Evolutionary conservation across 352 stramenopile species (phyloP), one percentile per base, ranked within the genome.

Genomic region (Phytophthora nicotianae): DNA sequence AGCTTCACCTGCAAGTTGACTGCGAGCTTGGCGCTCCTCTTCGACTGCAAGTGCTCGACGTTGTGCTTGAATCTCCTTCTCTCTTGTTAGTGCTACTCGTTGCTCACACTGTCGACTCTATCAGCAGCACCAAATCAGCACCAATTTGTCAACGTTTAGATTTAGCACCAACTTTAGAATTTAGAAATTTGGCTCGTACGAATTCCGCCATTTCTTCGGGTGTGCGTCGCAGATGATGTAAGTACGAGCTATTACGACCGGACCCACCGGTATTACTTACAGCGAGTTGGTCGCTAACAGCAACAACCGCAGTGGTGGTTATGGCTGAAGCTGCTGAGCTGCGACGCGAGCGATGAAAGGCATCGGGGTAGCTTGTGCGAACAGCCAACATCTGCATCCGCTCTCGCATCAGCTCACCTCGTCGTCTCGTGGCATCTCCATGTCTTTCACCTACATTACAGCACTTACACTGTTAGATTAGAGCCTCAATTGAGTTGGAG

Each of bases 31-130:
- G 19, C 71, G 66, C 38, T 86, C 68, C 16, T 75, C 58, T 24
- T 86, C 62, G 8, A 68, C 17, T 9, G 70, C 66, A 49, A 65
- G 43, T 13, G 72, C 54, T 38, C 64, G 58, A 9, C 65, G 69
- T 4, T 53, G 63, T 14, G 26, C 41, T 21, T 65, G 56, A 4
- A 65, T 20, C 19, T 84, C 70, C 14, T 83, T 80, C 38, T 83
- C 68, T n/a, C 62, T 69, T 32, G 70, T 68, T 1, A 59, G 65
- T n/a, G 68, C 50, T 24, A 89, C 66, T 16, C 80, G 79, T 8
- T 85, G 62, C 62, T 89, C 69, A 45, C 80, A 90, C 0, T 75
- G 68, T 6, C 73, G 66, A 57, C 70, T 74, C 82, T 91, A 41
- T 27, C 19, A 43, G 17, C 2, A 50, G n/a, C n/a, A n/a, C n/a